Evolutionary conservation across 352 stramenopile species (phyloP).

Genomic region (Phytopythium aichiense): DNA sequence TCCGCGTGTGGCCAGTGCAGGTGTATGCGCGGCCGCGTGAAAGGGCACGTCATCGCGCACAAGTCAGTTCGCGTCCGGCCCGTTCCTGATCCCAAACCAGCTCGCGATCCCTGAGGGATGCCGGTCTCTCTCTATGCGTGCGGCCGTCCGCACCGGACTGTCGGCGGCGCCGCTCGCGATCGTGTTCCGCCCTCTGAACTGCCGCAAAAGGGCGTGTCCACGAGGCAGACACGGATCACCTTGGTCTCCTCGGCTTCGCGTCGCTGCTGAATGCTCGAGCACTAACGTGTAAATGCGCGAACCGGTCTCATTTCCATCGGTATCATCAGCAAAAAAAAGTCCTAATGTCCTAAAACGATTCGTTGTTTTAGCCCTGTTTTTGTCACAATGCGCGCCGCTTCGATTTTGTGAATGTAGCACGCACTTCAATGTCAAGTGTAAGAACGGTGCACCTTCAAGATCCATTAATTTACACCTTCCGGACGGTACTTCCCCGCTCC

Average conservation of each 20-base stretch:
- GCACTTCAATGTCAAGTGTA: conserved; percentile 4
- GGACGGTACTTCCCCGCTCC: neutral
- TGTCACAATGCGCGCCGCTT: neutral
- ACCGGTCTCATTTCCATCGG: no score
- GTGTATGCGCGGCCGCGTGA: neutral
- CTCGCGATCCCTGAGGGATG: neutral
- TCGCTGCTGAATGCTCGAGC: no score
- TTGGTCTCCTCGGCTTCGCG: no score
- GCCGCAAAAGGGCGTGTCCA: no score
- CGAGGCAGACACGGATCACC: no score
- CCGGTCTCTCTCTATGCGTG: no score
- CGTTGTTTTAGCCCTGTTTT: neutral
- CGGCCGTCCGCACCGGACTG: no score
- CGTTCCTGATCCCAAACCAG: neutral
- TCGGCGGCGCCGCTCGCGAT: no score
- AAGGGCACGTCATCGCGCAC: neutral
- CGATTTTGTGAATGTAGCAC: neutral
- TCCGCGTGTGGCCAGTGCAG: no score
- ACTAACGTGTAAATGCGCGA: no score
- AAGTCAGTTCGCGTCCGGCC: neutral
- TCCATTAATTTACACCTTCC: neutral
- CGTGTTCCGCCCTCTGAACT: no score
- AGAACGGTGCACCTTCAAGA: neutral
- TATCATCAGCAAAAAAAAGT: neutral
- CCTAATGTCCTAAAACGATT: neutral